These are phyloP conservation scores for Eucalyptus albens DNA, from an alignment of 345 rosid genomes.

Conservation along the genomic window DNA sequence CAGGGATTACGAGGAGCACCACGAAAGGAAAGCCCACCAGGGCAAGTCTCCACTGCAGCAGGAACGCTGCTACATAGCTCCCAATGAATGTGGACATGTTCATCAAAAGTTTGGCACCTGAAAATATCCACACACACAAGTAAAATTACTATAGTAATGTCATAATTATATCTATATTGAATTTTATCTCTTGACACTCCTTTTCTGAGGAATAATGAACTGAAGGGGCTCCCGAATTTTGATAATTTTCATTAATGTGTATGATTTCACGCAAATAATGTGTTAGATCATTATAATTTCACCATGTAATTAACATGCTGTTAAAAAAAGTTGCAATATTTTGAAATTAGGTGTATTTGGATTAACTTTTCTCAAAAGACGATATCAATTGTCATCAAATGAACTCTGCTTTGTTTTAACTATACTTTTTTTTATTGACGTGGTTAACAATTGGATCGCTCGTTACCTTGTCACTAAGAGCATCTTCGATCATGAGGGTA, in stretches of 20 bases:
- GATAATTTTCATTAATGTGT: background rate
- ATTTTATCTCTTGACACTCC: background rate
- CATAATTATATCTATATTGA: background rate
- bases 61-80: background rate
- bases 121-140: background rate
- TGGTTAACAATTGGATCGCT: background rate
- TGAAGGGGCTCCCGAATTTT: background rate
- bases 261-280: background rate
- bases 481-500: background rate
- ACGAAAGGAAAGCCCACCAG: constrained; percentile 1
- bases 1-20: background rate
- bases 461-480: background rate
- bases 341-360: too few species aligned
- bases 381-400: too few species aligned
- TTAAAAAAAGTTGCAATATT: too few species aligned
- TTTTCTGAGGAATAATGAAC: background rate
- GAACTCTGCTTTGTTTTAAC: background rate
- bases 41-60: constrained; percentile 4
- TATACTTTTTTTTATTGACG: background rate
- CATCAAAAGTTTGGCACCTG: constrained; percentile 7
- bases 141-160: background rate
- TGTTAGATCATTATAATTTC: too few species aligned
- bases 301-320: too few species aligned
- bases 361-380: too few species aligned
- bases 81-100: background rate